phyloP scores from a whole-genome alignment of 345 rosid genomes.

The Populus nigra region DNA sequence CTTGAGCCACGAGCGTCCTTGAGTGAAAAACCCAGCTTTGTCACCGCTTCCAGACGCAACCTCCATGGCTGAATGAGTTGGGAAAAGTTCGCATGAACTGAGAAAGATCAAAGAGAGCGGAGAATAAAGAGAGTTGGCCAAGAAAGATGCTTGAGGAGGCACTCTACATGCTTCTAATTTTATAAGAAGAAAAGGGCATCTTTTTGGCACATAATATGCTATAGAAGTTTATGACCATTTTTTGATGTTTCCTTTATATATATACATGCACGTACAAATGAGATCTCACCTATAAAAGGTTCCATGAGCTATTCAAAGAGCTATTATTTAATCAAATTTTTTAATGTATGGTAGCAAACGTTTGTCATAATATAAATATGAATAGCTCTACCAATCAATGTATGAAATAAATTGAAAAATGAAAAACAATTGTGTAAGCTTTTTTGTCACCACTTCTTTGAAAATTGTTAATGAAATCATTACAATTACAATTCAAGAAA shows the following conservation, averaged over 20 bases:
- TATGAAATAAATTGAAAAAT: no score
- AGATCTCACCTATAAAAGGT: neutral
- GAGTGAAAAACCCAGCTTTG: neutral
- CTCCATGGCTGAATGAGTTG: slow-evolving; percentile 19
- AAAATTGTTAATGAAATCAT: no score
- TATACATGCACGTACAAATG: slow-evolving; percentile 19
- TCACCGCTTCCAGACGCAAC: slow-evolving; percentile 5
- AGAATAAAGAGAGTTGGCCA: neutral
- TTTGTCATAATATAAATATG: no score
- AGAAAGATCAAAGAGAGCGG: neutral
- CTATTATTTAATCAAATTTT: no score
- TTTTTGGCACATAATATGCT: neutral
- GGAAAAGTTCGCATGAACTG: slow-evolving; percentile 2
- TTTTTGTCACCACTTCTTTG: no score
- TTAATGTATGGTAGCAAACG: no score
- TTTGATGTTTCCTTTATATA: neutral
- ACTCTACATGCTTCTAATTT: slow-evolving; percentile 12
- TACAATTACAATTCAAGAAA: no score
- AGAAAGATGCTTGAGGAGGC: slow-evolving; percentile 11
- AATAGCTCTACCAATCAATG: no score
- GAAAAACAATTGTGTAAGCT: no score
- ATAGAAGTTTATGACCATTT: neutral
- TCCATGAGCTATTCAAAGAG: neutral
- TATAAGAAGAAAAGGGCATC: slow-evolving; percentile 15
- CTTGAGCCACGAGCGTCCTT: slow-evolving; percentile 3